phyloP scores from a whole-genome alignment of 1,284 basidiomycete genomes.

The Microbotryum intermedium region DNA sequence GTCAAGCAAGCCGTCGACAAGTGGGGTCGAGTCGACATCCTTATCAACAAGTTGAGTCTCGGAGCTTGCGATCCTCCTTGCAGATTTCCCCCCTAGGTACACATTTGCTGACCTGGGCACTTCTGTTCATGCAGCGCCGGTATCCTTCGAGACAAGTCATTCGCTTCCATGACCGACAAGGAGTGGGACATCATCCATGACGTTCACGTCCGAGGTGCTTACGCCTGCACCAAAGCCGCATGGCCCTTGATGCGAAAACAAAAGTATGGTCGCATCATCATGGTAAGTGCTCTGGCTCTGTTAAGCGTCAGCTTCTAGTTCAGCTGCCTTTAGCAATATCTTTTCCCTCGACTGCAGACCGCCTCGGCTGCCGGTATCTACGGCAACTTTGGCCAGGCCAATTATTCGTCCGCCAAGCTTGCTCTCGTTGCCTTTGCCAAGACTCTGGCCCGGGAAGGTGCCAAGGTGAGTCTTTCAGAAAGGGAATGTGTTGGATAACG shows the following conservation, averaged over 20 bases:
- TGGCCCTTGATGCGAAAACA: slow-evolving; percentile 88
- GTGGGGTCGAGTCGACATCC: slow-evolving; percentile 72
- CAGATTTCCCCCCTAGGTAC: background rate
- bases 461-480: slow-evolving; percentile 55
- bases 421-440: slow-evolving; percentile 86
- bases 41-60: slow-evolving; percentile 41
- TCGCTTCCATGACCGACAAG: slow-evolving; percentile 43
- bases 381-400: slow-evolving; percentile 94
- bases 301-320: background rate
- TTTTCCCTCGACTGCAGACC: slow-evolving; percentile 42
- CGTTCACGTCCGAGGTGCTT: slow-evolving; percentile 92
- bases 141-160: slow-evolving; percentile 59
- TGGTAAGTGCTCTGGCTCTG: slow-evolving; percentile 39
- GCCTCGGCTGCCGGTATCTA: slow-evolving; percentile 78
- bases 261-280: slow-evolving; percentile 76
- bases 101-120: slow-evolving; percentile 6
- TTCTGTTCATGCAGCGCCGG: slow-evolving; percentile 84
- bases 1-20: slow-evolving; percentile 70
- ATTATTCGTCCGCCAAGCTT: slow-evolving; percentile 59
- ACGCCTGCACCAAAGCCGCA: slow-evolving; percentile 87
- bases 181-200: slow-evolving; percentile 45
- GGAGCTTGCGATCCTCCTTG: background rate
- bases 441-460: slow-evolving; percentile 59
- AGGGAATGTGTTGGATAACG: slow-evolving; percentile 36
- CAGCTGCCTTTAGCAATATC: background rate